Percentiles rank a stretch among this genome's conserved stretches.
These are phyloP conservation scores for Globisporangium mamillatum DNA, from an alignment of 352 stramenopile genomes.

Conservation along the genomic window DNA sequence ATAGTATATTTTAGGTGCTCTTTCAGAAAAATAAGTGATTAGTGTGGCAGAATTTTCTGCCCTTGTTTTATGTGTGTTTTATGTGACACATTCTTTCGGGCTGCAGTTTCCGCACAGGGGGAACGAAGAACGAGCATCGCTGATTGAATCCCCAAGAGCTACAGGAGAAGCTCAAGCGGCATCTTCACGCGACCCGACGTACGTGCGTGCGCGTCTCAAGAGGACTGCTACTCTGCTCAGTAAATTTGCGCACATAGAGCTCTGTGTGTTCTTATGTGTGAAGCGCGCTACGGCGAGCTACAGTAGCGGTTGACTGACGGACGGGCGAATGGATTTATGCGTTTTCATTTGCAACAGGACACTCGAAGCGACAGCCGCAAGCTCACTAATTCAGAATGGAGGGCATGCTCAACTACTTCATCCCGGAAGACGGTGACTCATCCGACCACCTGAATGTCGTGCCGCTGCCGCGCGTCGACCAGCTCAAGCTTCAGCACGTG, in stretches of 20 bases:
- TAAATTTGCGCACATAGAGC: background rate
- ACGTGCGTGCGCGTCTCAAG: background rate
- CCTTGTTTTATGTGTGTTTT: background rate
- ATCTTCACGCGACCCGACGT: background rate
- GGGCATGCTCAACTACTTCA: constrained; percentile 87
- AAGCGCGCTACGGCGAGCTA: background rate
- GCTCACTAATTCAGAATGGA: constrained; percentile 45
- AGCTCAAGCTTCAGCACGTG: constrained; percentile 69
- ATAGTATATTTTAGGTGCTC: background rate
- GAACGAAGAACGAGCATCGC: constrained; percentile 3
- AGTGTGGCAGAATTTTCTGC: background rate
- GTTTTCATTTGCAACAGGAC: background rate
- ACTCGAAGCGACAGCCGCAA: constrained; percentile 7
- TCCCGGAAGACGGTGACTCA: constrained; percentile 83
- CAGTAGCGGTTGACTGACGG: background rate
- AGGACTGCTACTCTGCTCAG: background rate
- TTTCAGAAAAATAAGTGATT: background rate
- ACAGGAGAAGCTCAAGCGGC: background rate
- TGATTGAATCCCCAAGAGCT: constrained; percentile 3
- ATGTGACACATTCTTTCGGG: background rate
- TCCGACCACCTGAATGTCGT: constrained; percentile 85
- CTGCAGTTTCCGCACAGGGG: background rate
- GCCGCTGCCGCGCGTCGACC: constrained; percentile 71
- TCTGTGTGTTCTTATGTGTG: background rate
- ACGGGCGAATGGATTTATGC: background rate